Evolutionary conservation across 2,329 filamentous ascomycete species (phyloP), one percentile per base, ranked within the genome.

Genomic region (Neofusicoccum parvum): DNA sequence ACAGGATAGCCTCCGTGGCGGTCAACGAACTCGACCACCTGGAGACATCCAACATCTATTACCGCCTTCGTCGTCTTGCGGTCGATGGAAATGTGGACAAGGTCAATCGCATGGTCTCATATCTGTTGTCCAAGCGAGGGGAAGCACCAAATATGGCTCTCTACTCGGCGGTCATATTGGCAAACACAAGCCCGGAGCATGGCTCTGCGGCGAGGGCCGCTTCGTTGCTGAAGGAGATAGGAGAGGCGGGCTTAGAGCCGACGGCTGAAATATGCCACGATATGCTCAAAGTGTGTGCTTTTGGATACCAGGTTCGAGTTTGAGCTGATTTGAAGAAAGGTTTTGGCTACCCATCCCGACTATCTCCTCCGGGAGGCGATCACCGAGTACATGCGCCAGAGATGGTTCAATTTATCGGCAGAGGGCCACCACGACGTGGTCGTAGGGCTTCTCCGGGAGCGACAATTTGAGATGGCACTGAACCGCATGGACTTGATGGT

Each of bases 271-370:
- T 91, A 2, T 94, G 92, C 71, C 89, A 94, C 75, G 87, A 87
- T 67, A 87, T 90, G 2, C 79, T 97, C 45, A 87, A 88, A 76
- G 88, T 90, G 74, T 32, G 80, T 48, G 14, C 37, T 32, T 32
- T 23, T 46, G 5, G 39, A 60, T 34, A 20, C 9, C 43, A 32
- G 23, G n/a, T 34, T n/a, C 15, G 5, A 15, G 32, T 4, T 17
- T 17, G 59, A 49, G 23, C 45, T 41, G 34, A 45, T 45, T 34
- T 39, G 54, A 10, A 14, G 7, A 41, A 32, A 65, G 63, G 89
- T 86, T 5, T 82, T 97, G 27, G 87, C 91, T 0, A 86, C 95
- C 9, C 95, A 98, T 74, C 92, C 94, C 0, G 91, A 98, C 76
- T 94, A 96, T 71, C 70, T 92, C 5, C 80, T 95, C 27, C 88